A percentile compares a stretch with the other conserved stretches of the same genome.
phyloP scores from a whole-genome alignment of 2,329 filamentous ascomycete genomes.

The Botrytis hyacinthi region DNA sequence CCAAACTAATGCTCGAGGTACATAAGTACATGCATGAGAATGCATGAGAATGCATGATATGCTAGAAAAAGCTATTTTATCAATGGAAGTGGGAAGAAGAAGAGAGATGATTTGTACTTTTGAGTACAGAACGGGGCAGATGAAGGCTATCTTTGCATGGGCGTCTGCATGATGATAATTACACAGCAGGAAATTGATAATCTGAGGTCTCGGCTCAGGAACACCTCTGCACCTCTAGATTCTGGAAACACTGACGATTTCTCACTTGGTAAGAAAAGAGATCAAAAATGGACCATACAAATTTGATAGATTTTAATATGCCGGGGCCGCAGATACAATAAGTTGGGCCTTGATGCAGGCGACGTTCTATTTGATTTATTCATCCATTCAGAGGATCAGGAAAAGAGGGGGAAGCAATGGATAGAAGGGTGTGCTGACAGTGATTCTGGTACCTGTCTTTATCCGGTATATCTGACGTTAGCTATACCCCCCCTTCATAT shows the following conservation, averaged over 20 bases:
- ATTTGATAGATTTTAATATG: neutral
- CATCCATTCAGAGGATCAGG: constrained; percentile 5
- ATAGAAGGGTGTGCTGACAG: constrained; percentile 10
- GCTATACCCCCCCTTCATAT: neutral
- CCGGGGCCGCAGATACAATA: neutral
- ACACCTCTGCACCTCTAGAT: constrained; percentile 7
- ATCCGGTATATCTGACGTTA: constrained; percentile 7
- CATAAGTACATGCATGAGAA: neutral
- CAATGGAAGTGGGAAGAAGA: constrained; percentile 17
- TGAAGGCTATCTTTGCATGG: constrained; percentile 10
- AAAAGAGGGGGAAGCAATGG: neutral
- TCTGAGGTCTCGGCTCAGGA: constrained; percentile 15
- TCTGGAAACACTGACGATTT: constrained; percentile 4
- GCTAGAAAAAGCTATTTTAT: neutral
- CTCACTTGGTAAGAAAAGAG: neutral
- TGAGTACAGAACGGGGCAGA: neutral
- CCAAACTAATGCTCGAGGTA: constrained; percentile 10
- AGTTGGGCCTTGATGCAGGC: constrained; percentile 8
- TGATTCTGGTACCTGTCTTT: constrained; percentile 1
- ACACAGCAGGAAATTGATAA: constrained; percentile 8
- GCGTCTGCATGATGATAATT: constrained; percentile 16
- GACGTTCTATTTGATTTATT: constrained; percentile 12
- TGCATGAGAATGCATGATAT: constrained; percentile 11
- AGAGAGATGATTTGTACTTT: constrained; percentile 17
- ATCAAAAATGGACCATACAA: neutral